Evolutionary conservation across 139 green algal species (phyloP), one percentile per base, ranked within the genome.

Genomic region (Volvox reticuliferus): DNA sequence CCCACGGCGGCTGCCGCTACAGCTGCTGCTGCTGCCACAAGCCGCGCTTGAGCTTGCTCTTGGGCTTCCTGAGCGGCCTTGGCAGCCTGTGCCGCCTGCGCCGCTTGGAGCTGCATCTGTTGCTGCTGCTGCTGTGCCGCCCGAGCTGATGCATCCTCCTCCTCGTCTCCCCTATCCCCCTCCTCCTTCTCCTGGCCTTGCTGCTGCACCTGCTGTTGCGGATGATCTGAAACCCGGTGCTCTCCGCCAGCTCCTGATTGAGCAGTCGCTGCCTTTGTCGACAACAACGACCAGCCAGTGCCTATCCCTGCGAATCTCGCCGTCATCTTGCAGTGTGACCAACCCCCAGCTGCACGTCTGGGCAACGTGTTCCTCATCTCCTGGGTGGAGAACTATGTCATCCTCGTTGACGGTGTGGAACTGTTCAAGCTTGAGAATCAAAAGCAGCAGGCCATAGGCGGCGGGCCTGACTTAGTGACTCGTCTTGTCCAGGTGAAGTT

Each of bases 351-450:
- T 21, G 86, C 86, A 20, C 86, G 86, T 6, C 26, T 90, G 19
- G 86, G 71, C 44, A 33, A 90, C 19, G 30, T 62, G 2, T 90
- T 84, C 73, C 69, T 90, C 0, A 50, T 90, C 26, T 84, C 86
- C 30, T 90, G 86, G 71, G 36, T 90, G 2, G 86, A 90, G 73
- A 77, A 90, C 50, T 90, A 90, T 32, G 50, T 90, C 67, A 26
- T 90, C 1, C 26, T 82, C 17, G 5, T 90, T 13, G 77, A 90
- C 37, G 86, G 86, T 28, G 86, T 75, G 50, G 86, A 90, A 44
- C 86, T 84, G 73, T 90, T 90, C 73, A 71, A 44, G 71, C 86
- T 90, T 12, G 71, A 90, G 86, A 89, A 90, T 62, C 86, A 84
- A 44, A 90, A 90, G 86, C 86, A 90, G 50, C 86, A 90, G 73